Base-by-base conservation (phyloP, 1,139 yeast species). In the Entelexis sorbosivorans region DNA sequence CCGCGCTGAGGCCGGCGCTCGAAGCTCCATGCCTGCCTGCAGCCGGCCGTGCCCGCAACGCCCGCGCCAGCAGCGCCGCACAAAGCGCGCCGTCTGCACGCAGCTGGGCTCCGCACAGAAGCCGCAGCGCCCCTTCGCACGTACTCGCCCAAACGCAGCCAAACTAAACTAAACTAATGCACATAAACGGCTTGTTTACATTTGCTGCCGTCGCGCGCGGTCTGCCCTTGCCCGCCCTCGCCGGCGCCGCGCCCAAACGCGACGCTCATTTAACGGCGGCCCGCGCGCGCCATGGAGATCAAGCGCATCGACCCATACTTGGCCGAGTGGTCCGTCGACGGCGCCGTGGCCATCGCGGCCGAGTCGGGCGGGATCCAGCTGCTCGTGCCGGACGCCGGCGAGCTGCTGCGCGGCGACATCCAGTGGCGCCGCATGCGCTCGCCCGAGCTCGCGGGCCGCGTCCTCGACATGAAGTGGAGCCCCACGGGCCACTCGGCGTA, bases 261-360 rank as follows among this genome's bases (percentile, higher is more conserved):
- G 40, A 22, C 40, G 39, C 39, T 10, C 20, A 2, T 36, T 20
- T 6, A 20, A n/a, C 42, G 34, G 24, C 44, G 19, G 26, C 4
- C 11, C 33, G 35, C 9, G 22, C 13, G 4, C 28, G 42, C 19
- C 22, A 54, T 54, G 57, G 52, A 50, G 48, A 46, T 54, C 44
- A 32, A 47, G 28, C 43, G 57, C 24, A 22, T 54, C 35, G 57
- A 54, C 38, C 57, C 57, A 20, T 48, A 50, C 44, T 31, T 35
- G 40, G 50, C 24, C 11, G 28, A 36, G 16, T 54, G 57, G 57
- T 45, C 57, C 3, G 45, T 44, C 14, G 51, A 48, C 31, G 58
- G 58, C 11, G 38, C 46, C 8, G 31, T 53, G 14, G 56, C 56
- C 3, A 26, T 54, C 8, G 57, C 57, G 7, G 32, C 51, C 16